These are phyloP conservation scores for Acanthamoeba triangularis DNA, from an alignment of 208 protist genomes.

Conservation along the genomic window DNA sequence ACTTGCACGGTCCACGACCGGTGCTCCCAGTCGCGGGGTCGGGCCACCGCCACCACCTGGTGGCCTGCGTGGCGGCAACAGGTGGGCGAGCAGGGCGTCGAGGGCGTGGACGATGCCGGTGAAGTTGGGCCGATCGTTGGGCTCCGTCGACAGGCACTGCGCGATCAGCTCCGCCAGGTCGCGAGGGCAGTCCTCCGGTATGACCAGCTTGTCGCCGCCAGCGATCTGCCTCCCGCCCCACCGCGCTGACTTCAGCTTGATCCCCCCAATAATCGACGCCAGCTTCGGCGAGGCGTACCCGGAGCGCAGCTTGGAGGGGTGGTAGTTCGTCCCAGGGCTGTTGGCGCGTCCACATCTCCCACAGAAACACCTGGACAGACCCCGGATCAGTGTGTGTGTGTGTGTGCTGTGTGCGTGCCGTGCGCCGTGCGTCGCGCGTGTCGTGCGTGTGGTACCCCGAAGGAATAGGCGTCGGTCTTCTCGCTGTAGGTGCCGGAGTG, in stretches of 20 bases:
- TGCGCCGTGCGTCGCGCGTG: not conserved
- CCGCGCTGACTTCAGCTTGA: not conserved
- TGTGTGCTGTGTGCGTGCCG: not conserved
- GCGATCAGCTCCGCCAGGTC: not conserved
- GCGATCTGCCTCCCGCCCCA: not conserved
- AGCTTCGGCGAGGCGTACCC: not conserved
- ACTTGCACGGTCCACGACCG: too few species aligned
- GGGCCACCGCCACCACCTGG: not conserved
- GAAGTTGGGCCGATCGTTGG: not conserved
- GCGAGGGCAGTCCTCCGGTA: not conserved
- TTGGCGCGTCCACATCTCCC: constrained; percentile 34
- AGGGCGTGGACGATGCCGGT: not conserved
- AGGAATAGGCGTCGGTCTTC: constrained; percentile 57
- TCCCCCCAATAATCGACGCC: not conserved
- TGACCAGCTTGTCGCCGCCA: not conserved
- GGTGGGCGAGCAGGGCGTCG: not conserved
- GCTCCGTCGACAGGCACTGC: not conserved
- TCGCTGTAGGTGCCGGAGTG: constrained; percentile 46
- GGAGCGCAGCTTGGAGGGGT: not conserved
- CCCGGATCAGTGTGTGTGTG: not conserved
- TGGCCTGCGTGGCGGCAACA: not conserved
- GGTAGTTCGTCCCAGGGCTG: not conserved
- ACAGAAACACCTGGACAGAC: not conserved
- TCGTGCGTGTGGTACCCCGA: not conserved
- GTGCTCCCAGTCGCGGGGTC: not conserved